Percentiles rank a stretch among this genome's conserved stretches.
These are phyloP conservation scores for Vigna radiata DNA, from an alignment of 306 rosid genomes.

Conservation along the genomic window DNA sequence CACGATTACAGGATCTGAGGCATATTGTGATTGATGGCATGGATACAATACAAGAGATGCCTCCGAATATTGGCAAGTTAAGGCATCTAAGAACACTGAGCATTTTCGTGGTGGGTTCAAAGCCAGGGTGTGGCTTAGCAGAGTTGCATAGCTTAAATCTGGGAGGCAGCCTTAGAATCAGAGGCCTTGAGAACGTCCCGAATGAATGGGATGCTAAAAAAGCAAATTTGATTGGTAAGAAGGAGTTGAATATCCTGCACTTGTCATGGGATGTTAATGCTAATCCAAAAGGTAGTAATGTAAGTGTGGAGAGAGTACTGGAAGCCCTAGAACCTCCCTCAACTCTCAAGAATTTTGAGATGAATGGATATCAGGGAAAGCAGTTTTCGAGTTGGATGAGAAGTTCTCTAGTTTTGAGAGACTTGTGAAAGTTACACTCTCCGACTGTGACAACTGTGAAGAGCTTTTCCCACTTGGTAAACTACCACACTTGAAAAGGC, in stretches of 20 bases:
- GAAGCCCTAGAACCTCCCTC: constrained; percentile 25
- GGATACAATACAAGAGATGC: neutral
- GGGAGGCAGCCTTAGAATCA: neutral
- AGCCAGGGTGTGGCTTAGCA: neutral
- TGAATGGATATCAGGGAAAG: neutral
- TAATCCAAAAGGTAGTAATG: neutral
- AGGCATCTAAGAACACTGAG: constrained; percentile 6
- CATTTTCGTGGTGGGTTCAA: constrained; percentile 9
- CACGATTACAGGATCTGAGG: neutral
- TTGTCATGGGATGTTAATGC: neutral
- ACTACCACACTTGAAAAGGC: neutral
- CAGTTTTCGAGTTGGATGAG: neutral
- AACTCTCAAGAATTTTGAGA: constrained; percentile 3
- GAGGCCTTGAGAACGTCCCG: neutral
- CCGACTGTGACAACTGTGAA: neutral
- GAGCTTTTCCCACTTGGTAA: constrained; percentile 32
- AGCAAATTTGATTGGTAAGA: neutral
- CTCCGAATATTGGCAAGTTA: neutral
- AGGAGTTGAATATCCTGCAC: neutral
- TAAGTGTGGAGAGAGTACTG: neutral
- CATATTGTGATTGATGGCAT: neutral
- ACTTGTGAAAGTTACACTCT: neutral
- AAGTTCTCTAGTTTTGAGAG: neutral
- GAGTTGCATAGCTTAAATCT: constrained; percentile 19
- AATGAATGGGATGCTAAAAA: neutral